These are phyloP conservation scores for Diutina neorugosa DNA, from an alignment of 1,139 yeast species.

Conservation along the genomic window DNA sequence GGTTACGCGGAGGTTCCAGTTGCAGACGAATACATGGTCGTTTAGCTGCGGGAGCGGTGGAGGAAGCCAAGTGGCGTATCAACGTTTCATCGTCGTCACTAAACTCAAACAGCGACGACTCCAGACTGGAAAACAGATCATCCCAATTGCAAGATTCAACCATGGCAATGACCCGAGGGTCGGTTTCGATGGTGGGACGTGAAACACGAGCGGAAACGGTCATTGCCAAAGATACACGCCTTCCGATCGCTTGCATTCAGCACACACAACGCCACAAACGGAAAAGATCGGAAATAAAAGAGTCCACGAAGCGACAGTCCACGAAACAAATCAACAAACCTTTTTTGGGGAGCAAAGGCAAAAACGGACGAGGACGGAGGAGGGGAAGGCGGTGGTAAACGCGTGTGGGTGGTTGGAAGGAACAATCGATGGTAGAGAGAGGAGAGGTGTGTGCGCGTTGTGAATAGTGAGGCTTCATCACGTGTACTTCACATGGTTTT, in stretches of 20 bases:
- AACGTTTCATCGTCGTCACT: not conserved
- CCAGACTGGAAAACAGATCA: not conserved
- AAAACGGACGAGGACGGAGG: no score
- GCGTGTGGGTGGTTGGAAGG: no score
- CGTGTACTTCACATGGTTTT: no score
- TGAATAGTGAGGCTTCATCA: no score
- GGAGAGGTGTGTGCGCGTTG: no score
- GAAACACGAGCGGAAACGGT: not conserved
- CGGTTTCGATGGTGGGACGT: not conserved
- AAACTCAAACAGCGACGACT: not conserved
- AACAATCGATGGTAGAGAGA: no score
- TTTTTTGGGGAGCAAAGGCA: no score
- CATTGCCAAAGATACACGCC: not conserved
- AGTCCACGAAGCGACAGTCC: no score
- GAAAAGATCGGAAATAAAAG: no score
- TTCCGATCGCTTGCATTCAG: not conserved
- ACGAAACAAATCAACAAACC: no score
- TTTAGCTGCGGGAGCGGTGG: not conserved
- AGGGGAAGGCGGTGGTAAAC: no score
- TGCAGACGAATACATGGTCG: not conserved
- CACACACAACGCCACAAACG: no score
- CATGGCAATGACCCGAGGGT: not conserved
- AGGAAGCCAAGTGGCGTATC: not conserved
- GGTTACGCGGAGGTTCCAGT: not conserved
- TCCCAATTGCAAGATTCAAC: not conserved